These are phyloP conservation scores for Ophiocordyceps camponoti-leonardi DNA, from an alignment of 2,329 filamentous ascomycete species.

Conservation along the genomic window DNA sequence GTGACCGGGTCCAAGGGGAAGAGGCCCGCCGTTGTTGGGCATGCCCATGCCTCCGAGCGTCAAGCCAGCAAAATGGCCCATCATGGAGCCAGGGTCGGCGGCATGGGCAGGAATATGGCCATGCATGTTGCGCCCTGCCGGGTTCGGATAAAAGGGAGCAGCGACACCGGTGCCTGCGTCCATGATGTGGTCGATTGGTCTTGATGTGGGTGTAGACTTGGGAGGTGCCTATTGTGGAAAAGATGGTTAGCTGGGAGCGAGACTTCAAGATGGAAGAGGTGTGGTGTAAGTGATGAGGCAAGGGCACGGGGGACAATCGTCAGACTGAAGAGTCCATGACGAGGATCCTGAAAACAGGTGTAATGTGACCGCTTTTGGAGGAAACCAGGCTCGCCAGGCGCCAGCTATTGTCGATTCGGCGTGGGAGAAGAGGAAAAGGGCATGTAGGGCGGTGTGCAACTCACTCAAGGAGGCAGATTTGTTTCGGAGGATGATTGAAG, in stretches of 20 bases:
- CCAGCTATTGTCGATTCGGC: neutral
- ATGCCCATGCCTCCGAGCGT: slow-evolving; percentile 18
- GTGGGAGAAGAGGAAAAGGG: neutral
- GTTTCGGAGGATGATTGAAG: slow-evolving; percentile 11
- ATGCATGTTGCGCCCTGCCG: slow-evolving; percentile 12
- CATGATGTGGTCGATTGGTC: slow-evolving; percentile 14
- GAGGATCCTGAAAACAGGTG: neutral
- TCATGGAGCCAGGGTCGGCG: slow-evolving; percentile 13
- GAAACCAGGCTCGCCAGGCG: neutral
- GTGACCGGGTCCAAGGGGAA: slow-evolving; percentile 16
- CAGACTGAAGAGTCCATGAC: neutral
- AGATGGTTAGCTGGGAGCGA: neutral
- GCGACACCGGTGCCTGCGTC: slow-evolving; percentile 15
- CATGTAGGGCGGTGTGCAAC: slow-evolving; percentile 1
- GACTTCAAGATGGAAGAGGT: neutral
- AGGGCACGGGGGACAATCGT: neutral
- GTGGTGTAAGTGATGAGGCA: neutral
- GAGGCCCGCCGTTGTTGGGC: slow-evolving; percentile 10
- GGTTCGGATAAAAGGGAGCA: slow-evolving; percentile 14
- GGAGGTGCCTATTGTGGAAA: slow-evolving; percentile 5
- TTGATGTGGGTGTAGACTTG: slow-evolving; percentile 18
- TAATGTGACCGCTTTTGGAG: neutral
- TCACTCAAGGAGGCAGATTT: slow-evolving; percentile 16
- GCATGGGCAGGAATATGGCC: slow-evolving; percentile 13
- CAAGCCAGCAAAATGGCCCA: slow-evolving; percentile 20